phyloP scores from a whole-genome alignment of 2,329 filamentous ascomycete species.

The Malbranchea zuffiana region DNA sequence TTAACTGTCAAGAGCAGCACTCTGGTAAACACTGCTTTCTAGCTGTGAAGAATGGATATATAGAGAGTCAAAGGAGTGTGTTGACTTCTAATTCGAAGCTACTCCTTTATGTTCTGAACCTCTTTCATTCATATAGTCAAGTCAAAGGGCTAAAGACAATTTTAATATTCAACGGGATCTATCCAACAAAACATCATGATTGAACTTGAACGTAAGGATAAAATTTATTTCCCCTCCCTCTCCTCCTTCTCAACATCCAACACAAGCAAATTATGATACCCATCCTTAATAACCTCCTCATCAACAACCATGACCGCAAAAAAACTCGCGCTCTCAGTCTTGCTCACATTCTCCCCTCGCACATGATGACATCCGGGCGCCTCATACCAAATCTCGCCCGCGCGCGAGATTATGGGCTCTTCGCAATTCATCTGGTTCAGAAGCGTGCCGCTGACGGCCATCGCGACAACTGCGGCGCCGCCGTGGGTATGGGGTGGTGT shows the following conservation, averaged over 20 bases:
- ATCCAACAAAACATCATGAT: too few relatives aligned
- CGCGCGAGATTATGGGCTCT: background rate
- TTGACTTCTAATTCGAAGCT: too few relatives aligned
- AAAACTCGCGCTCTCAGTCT: constrained; percentile 9
- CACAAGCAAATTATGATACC: constrained; percentile 8
- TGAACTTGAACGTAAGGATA: too few relatives aligned
- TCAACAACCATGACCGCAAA: constrained; percentile 11
- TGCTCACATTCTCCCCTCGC: constrained; percentile 11
- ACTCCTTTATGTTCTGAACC: too few relatives aligned
- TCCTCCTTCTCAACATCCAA: constrained; percentile 10
- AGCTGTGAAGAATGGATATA: too few relatives aligned
- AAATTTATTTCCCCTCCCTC: too few relatives aligned
- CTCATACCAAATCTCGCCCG: constrained; percentile 15
- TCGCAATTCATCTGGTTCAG: constrained; percentile 17
- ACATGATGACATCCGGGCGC: constrained; percentile 16
- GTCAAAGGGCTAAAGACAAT: too few relatives aligned
- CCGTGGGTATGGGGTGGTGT: constrained; percentile 16
- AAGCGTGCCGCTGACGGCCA: constrained; percentile 10
- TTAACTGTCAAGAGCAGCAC: too few relatives aligned
- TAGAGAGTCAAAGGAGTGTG: too few relatives aligned
- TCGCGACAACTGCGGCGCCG: constrained; percentile 13
- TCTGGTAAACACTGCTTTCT: too few relatives aligned
- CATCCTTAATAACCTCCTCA: constrained; percentile 8
- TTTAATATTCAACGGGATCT: too few relatives aligned
- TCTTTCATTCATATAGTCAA: too few relatives aligned